Evolutionary conservation across 1,284 basidiomycete species (phyloP).

Genomic region (Ceratobasidium theobromae): DNA sequence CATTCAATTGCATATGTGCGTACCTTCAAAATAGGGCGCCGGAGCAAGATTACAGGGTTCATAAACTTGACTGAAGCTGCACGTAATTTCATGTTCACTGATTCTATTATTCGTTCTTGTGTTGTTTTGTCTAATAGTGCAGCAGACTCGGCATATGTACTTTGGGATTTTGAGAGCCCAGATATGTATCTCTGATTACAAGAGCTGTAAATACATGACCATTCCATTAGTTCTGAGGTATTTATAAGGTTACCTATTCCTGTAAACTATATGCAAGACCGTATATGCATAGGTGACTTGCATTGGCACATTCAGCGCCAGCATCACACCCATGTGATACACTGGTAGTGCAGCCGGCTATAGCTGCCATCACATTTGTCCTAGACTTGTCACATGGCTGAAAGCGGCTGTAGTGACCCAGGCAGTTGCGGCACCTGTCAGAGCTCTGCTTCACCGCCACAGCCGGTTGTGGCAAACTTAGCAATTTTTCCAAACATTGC

Average conservation of each 20-base stretch:
- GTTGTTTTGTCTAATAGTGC: background rate
- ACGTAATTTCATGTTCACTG: conserved; percentile 4
- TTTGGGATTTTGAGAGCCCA: background rate
- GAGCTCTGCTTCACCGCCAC: background rate
- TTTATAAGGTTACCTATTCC: no score
- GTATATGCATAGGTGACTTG: no score
- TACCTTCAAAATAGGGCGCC: no score
- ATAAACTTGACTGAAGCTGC: background rate
- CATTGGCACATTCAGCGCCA: no score
- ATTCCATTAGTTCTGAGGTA: background rate
- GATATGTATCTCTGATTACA: conserved; percentile 1
- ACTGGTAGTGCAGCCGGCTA: no score
- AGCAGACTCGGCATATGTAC: background rate
- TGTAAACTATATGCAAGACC: no score
- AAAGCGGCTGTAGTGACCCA: no score
- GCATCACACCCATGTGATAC: no score
- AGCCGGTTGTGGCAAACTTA: background rate
- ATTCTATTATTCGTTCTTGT: conserved; percentile 1
- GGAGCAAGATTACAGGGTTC: background rate
- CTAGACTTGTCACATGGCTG: no score
- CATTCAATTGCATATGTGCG: no score
- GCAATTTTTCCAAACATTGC: background rate
- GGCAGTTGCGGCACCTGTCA: background rate
- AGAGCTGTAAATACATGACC: background rate
- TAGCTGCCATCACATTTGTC: no score